Evolutionary conservation across 1,284 basidiomycete genomes (phyloP).

Genomic region (Veloporphyrellus conicus): DNA sequence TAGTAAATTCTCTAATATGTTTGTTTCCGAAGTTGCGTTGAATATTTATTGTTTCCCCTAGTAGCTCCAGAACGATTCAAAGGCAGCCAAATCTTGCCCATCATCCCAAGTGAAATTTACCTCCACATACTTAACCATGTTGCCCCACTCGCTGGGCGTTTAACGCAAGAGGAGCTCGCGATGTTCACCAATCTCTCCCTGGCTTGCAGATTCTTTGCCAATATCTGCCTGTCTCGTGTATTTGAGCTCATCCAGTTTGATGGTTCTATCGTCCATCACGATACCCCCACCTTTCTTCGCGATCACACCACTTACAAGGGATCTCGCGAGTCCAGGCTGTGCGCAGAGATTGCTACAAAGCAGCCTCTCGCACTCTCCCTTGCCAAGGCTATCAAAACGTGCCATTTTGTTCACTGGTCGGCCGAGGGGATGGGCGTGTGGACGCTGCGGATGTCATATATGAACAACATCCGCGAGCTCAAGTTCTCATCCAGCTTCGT

Average conservation of each 20-base stretch:
- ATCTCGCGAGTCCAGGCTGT: constrained; percentile 5
- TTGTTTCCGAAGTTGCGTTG: background rate
- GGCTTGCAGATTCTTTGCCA: constrained; percentile 44
- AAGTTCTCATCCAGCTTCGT: constrained; percentile 7
- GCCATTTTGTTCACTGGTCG: constrained; percentile 8
- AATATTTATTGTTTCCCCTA: background rate
- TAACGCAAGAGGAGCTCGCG: constrained; percentile 11
- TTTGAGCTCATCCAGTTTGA: constrained; percentile 34
- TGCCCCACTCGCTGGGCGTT: background rate
- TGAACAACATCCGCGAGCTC: constrained; percentile 20
- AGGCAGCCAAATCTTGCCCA: constrained; percentile 2
- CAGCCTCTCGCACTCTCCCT: constrained; percentile 18
- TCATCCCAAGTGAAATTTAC: constrained; percentile 37
- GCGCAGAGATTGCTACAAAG: constrained; percentile 10
- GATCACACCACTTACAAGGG: background rate
- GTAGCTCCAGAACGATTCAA: constrained; percentile 23
- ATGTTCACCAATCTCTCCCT: constrained; percentile 34
- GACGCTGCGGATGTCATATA: constrained; percentile 12
- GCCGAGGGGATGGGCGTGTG: background rate
- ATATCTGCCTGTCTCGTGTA: constrained; percentile 34
- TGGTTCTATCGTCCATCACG: constrained; percentile 3
- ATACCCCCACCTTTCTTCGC: background rate
- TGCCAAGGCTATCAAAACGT: constrained; percentile 15
- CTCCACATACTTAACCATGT: constrained; percentile 35
- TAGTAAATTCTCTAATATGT: constrained; percentile 18